Evolutionary conservation across 2,329 filamentous ascomycete species (phyloP).

Genomic region (Zymoseptoria pseudotritici): DNA sequence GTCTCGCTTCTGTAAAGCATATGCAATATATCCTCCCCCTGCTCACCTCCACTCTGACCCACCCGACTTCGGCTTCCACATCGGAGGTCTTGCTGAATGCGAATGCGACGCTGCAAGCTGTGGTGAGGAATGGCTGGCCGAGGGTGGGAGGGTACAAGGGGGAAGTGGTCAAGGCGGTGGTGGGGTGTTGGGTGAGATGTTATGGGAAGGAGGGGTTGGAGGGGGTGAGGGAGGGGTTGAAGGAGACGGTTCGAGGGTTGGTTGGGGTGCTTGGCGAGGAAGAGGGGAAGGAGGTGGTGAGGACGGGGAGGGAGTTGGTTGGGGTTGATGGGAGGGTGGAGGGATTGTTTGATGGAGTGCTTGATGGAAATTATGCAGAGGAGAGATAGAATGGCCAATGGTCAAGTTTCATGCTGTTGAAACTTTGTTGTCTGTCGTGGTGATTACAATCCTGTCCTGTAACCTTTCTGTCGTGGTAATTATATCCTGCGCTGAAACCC

Average conservation of each 20-base stretch:
- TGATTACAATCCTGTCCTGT: too few relatives aligned
- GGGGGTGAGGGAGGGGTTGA: conserved; percentile 13
- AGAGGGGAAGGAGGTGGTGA: not conserved
- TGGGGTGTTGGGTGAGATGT: conserved; percentile 11
- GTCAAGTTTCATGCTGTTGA: too few relatives aligned
- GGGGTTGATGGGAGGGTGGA: conserved; percentile 24
- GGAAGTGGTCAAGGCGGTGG: conserved; percentile 55
- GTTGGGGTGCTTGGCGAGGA: conserved; percentile 19
- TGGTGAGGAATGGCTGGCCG: conserved; percentile 62
- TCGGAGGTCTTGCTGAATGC: conserved; percentile 50
- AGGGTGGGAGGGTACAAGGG: conserved; percentile 56
- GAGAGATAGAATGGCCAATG: too few relatives aligned
- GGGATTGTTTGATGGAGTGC: conserved; percentile 17
- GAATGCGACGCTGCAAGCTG: conserved; percentile 46
- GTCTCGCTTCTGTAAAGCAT: conserved; percentile 59
- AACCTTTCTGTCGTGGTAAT: not conserved
- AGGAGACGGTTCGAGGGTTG: conserved; percentile 24
- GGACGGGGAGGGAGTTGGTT: conserved; percentile 10
- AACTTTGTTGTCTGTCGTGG: too few relatives aligned
- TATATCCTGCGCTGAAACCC: not conserved
- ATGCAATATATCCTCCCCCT: conserved; percentile 63
- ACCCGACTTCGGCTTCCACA: conserved; percentile 66
- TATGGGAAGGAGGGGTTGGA: not conserved
- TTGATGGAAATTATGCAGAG: too few relatives aligned
- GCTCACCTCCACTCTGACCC: conserved; percentile 56